Base-by-base conservation (phyloP, 371 early-diverging fungal genomes). In the Mortierella sp. region DNA sequence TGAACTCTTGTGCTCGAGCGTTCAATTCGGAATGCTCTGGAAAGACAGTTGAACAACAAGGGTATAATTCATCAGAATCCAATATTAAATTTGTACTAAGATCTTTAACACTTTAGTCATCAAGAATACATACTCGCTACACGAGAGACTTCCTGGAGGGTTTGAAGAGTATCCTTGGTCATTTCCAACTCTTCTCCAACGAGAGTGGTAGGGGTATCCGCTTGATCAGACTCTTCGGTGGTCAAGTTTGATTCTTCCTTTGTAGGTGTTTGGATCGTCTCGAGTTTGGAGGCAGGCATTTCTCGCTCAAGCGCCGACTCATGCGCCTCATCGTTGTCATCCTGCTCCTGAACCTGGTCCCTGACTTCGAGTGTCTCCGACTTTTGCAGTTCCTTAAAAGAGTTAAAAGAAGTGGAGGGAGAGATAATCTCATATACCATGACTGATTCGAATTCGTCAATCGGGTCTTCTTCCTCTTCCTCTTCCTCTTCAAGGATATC, bases 1-100 rank as follows among this genome's bases (percentile, higher is more conserved):
- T 69, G 68, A 78, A 78, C 61, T 70, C 74, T 11, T 58, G 59
- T 1, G 79, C 79, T 57, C 51, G 26, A 14, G 79, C 79, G 43
- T 78, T 78, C 74, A 78, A 49, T 22, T 78, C 79, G 12, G 73
- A 73, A 67, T 78, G 73, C 28, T 78, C 78, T 77, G 54, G 26
- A 16, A 49, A 20, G 16, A 20, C 11, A 20, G 49, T 10, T 49
- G 49, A 4, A 26, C 18, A 52, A 5, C 14, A 3, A 45, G 35
- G 32, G 59, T 11, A 16, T 22, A 24, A 10, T 14, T 40, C 43
- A 40, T 40, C 43, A 40, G 43, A 11, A 40, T 40, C 43, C 2
- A 5, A 11, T 40, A 40, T 40, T 14, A 14, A 2, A 1, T 40
- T 40, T 14, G 43, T 40, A 40, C 43, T 14, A 40, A 9, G 43